Base-by-base conservation (phyloP, 352 stramenopile species). In the Globisporangium solare region DNA sequence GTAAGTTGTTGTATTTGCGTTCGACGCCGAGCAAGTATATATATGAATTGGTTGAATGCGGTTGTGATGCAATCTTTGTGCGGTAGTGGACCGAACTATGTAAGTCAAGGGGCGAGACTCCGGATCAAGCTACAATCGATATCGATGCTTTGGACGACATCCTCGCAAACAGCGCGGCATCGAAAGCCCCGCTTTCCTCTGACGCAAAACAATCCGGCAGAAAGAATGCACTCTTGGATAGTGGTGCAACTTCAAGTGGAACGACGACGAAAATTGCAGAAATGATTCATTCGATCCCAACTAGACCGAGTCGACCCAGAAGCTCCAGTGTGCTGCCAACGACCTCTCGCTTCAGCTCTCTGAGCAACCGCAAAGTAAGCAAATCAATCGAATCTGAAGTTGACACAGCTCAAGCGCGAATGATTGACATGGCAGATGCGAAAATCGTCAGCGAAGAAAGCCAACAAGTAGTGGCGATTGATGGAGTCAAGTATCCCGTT, bases 141-240 rank as follows among this genome's bases (percentile, higher is more conserved):
- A 74, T 89, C n/a, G 74, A 89, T 18, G 71, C 68, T 14, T 52
- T 89, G 6, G 79, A 89, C 21, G 71, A 60, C 13, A 71, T 89
- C 43, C 64, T 87, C 10, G 37, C 63, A 54, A 49, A 56, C 50
- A 43, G 49, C 32, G 24, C 12, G n/a, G 21, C 18, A 49, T n/a
- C 22, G 7, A 15, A 43, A 13, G 13, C 18, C 39, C 5, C 13
- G 18, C 13, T 43, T 43, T n/a, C 39, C 17, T 43, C 39, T 15
- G 39, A 43, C 39, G 39, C 39, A 15, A n/a, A 43, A 15, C 12
- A n/a, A 43, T 43, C 39, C 18, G 12, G 10, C 39, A 43, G 17
- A n/a, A 43, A 43, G 13, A n/a, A 43, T 43, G 17, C 39, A 13
- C 4, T 35, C 10, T 35, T n/a, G 39, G 17, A n/a, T 5, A 43